phyloP scores from a whole-genome alignment of 805 yeast species.

The Metschnikowia shivogae region DNA sequence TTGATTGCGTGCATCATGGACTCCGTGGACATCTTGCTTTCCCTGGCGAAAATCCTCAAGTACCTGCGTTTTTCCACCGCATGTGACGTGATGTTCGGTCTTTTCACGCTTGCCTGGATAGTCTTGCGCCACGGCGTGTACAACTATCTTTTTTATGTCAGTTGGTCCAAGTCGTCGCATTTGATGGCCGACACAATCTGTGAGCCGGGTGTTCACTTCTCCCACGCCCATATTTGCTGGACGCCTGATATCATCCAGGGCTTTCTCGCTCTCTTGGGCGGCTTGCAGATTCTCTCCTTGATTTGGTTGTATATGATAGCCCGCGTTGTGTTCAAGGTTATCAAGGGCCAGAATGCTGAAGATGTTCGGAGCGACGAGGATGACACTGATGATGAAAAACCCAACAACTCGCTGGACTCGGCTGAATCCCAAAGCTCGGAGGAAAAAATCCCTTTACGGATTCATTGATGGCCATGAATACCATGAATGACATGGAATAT shows the following conservation, averaged over 20 bases:
- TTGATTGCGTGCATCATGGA: slow-evolving; percentile 78
- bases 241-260: slow-evolving; percentile 40
- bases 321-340: slow-evolving; percentile 64
- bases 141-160: slow-evolving; percentile 61
- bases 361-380: slow-evolving; percentile 85
- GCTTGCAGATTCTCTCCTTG: slow-evolving; percentile 60
- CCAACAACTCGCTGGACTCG: slow-evolving; percentile 2
- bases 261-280: slow-evolving; percentile 55
- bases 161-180: slow-evolving; percentile 38
- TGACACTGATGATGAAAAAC: slow-evolving; percentile 39
- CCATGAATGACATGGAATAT: no score
- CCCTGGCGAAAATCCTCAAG: slow-evolving; percentile 72
- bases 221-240: slow-evolving; percentile 38
- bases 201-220: slow-evolving; percentile 19
- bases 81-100: slow-evolving; percentile 67
- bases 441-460: neutral
- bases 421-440: neutral
- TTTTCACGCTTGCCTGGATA: slow-evolving; percentile 69
- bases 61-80: slow-evolving; percentile 57
- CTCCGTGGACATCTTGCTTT: slow-evolving; percentile 66
- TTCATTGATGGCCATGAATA: neutral
- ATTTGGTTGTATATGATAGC: slow-evolving; percentile 75
- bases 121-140: slow-evolving; percentile 68
- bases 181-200: slow-evolving; percentile 48
- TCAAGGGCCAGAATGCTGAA: slow-evolving; percentile 74